These are phyloP conservation scores for Thielaviopsis euricoi DNA, from an alignment of 2,329 filamentous ascomycete species.

Conservation along the genomic window DNA sequence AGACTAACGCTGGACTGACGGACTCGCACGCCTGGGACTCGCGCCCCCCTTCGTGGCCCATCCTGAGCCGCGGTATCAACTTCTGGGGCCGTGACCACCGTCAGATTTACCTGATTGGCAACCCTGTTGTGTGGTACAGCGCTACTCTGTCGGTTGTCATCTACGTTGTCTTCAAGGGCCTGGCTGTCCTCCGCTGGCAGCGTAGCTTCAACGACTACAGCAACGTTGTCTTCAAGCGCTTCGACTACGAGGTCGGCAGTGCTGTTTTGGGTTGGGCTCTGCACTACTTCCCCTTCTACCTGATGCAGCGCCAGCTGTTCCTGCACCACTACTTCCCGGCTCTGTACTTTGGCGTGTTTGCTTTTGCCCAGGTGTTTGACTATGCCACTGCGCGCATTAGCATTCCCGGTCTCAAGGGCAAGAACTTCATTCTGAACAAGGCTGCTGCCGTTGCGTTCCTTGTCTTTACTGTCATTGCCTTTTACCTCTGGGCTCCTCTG, in stretches of 20 bases:
- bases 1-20: slow-evolving; percentile 85
- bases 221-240: slow-evolving; percentile 75
- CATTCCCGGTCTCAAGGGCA: slow-evolving; percentile 47
- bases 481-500: slow-evolving; percentile 72
- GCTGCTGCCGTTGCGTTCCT: slow-evolving; percentile 60
- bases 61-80: slow-evolving; percentile 88
- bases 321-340: slow-evolving; percentile 97
- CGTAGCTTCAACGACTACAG: slow-evolving; percentile 78
- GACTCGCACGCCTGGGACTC: slow-evolving; percentile 98
- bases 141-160: slow-evolving; percentile 61
- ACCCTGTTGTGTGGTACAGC: slow-evolving; percentile 88
- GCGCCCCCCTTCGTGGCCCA: slow-evolving; percentile 80
- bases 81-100: slow-evolving; percentile 94
- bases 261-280: slow-evolving; percentile 88
- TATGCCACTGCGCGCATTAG: slow-evolving; percentile 61
- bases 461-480: slow-evolving; percentile 55
- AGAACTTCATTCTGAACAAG: slow-evolving; percentile 55
- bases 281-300: slow-evolving; percentile 97
- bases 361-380: slow-evolving; percentile 78
- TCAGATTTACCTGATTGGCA: slow-evolving; percentile 92
- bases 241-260: slow-evolving; percentile 90
- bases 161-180: slow-evolving; percentile 70
- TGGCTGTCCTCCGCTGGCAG: slow-evolving; percentile 86
- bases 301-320: slow-evolving; percentile 97
- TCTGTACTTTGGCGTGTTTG: slow-evolving; percentile 84